A percentile compares a stretch with the other conserved stretches of the same genome.
Evolutionary conservation across 495 filamentous ascomycete genomes (phyloP).

Genomic region (Melanomma pulvis-pyrius): DNA sequence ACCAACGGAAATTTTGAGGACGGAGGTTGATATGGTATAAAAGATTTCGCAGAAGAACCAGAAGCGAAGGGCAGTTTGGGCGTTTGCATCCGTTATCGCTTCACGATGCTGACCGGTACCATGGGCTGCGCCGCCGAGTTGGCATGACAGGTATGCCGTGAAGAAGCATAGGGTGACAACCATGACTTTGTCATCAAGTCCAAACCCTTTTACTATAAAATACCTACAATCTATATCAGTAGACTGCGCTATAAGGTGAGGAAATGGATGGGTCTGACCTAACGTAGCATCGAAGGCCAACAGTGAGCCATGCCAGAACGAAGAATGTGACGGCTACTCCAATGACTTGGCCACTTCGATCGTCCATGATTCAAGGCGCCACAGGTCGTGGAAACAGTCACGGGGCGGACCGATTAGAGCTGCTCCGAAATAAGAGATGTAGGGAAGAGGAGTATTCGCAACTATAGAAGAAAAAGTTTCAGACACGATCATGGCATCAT

Average conservation of each 20-base stretch:
- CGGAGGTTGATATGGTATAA: neutral
- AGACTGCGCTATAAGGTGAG: neutral
- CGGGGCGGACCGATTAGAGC: neutral
- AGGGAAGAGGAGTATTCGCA: neutral
- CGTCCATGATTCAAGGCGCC: neutral
- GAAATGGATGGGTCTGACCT: neutral
- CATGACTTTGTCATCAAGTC: neutral
- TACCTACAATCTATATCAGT: neutral
- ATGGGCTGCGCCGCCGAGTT: neutral
- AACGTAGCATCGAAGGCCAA: neutral
- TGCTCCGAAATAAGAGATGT: neutral
- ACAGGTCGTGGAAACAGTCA: neutral
- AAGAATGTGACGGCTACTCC: neutral
- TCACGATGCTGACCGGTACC: neutral
- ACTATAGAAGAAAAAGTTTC: neutral
- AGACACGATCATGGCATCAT: neutral
- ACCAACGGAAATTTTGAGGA: neutral
- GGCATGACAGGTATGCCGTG: neutral
- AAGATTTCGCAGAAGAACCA: neutral
- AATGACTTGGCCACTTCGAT: neutral
- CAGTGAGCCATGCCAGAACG: neutral
- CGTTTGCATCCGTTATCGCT: neutral
- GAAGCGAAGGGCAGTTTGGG: neutral
- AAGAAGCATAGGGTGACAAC: neutral
- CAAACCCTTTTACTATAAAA: neutral